Conservation (phyloP, 164 flowering plant species). For the Kingdonia uniflora region DNA sequence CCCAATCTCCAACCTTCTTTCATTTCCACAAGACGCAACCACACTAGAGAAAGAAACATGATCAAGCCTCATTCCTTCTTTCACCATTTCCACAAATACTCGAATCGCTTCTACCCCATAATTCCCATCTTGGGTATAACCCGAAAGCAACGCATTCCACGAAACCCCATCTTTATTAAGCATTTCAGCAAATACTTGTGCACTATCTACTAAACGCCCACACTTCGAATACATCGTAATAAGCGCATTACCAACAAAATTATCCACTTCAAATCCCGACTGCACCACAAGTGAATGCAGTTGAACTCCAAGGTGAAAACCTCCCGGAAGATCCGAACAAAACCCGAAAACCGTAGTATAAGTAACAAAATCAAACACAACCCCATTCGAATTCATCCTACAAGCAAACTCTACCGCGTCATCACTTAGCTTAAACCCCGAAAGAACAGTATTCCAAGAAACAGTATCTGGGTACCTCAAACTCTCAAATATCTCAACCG, state of each 20-base stretch:
- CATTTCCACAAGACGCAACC: conserved; percentile 67
- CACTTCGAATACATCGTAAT: conserved; percentile 59
- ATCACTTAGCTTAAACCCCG: conserved; percentile 39
- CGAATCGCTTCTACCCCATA: conserved; percentile 42
- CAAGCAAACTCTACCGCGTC: conserved; percentile 42
- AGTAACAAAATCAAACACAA: conserved; percentile 62
- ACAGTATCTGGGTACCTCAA: conserved; percentile 47
- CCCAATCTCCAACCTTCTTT: conserved; percentile 45
- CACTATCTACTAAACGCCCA: conserved; percentile 33
- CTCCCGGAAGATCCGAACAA: conserved; percentile 40
- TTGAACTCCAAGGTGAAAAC: conserved; percentile 40
- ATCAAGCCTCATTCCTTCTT: conserved; percentile 49
- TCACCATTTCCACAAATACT: conserved; percentile 46
- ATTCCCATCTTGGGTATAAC: conserved; percentile 55
- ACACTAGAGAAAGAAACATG: conserved; percentile 65
- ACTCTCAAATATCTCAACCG: conserved; percentile 38
- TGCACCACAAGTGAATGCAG: conserved; percentile 45
- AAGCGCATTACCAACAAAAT: conserved; percentile 74
- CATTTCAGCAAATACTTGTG: conserved; percentile 60
- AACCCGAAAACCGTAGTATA: conserved; percentile 46
- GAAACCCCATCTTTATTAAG: conserved; percentile 56
- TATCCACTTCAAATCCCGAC: conserved; percentile 43
- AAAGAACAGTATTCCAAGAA: conserved; percentile 77
- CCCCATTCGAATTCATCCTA: conserved; percentile 46
- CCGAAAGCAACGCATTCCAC: conserved; percentile 79